Conservation (phyloP, 2,329 filamentous ascomycete genomes). For the Trichoderma brevicompactum region DNA sequence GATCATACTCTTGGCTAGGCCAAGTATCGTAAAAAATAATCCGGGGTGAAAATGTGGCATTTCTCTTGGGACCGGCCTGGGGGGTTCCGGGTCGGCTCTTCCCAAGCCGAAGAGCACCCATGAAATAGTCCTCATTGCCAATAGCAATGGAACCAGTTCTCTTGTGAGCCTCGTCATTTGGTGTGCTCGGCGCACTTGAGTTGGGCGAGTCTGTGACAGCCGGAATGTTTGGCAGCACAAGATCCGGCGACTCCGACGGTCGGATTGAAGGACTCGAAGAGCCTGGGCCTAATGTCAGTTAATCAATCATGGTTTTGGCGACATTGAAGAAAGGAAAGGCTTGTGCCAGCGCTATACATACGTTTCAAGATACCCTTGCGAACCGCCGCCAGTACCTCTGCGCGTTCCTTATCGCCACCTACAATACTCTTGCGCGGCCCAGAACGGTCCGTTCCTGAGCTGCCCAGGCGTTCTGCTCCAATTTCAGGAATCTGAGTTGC, state of each 20-base stretch:
- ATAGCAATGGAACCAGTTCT: slow-evolving; percentile 73
- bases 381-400: slow-evolving; percentile 88
- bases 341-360: slow-evolving; percentile 44
- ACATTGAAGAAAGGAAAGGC: background rate
- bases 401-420: slow-evolving; percentile 85
- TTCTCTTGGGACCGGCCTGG: slow-evolving; percentile 64
- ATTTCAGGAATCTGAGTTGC: slow-evolving; percentile 55
- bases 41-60: slow-evolving; percentile 82
- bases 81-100: slow-evolving; percentile 83
- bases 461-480: slow-evolving; percentile 56
- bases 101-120: slow-evolving; percentile 73
- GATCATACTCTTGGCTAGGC: slow-evolving; percentile 94
- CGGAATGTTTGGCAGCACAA: slow-evolving; percentile 65
- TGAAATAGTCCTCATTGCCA: slow-evolving; percentile 88
- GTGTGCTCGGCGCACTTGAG: slow-evolving; percentile 86
- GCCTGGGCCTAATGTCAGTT: slow-evolving; percentile 47
- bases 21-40: slow-evolving; percentile 97
- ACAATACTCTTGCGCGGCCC: slow-evolving; percentile 82
- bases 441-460: slow-evolving; percentile 64
- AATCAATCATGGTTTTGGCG: background rate
- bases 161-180: slow-evolving; percentile 73
- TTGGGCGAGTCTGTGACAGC: slow-evolving; percentile 75
- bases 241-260: slow-evolving; percentile 60
- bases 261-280: slow-evolving; percentile 70
- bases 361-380: slow-evolving; percentile 96